Evolutionary conservation across 2,329 filamentous ascomycete species (phyloP), one percentile per base, ranked within the genome.

Genomic region (Lecanoromycetidae sp.): DNA sequence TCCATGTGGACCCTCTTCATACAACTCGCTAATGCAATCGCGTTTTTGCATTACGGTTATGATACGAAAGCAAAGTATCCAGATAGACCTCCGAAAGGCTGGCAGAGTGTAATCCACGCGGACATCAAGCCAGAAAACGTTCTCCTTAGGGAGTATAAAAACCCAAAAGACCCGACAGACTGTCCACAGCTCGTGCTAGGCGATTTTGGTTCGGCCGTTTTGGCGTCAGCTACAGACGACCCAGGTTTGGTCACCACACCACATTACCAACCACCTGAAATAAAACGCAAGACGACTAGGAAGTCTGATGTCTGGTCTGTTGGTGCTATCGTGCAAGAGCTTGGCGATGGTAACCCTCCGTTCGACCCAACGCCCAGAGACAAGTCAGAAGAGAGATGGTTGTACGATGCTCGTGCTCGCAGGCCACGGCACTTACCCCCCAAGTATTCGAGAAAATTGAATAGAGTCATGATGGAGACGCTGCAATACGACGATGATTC

Each of bases 101-200:
- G 55, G 55, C 27, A 17, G 19, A 22, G 40, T 0, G 45, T 57
- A 29, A 19, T 57, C 34, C 55, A 56, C 32, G 40, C 52, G 4
- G 55, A 56, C 33, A 53, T 57, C 44, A 56, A 55, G 40, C 47
- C 52, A 4, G 51, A 42, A 9, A 51, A 51, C 29, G 23, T 51
- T 6, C 44, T 51, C 33, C 44, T 51, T 9, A 23, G 29, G n/a
- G n/a, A n/a, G n/a, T n/a, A 3, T 19, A 13, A 20, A 22, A 30
- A 9, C 17, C 15, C 22, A 8, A 17, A 2, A 22, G 13, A 8
- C n/a, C n/a, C n/a, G n/a, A 30, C 23, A 4, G 8, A 25, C 10
- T 52, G 48, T 36, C 51, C 54, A 12, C 29, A 36, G 6, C 20
- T 54, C 33, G 50, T 49, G 25, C 38, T 56, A 7, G 51, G 44